These are phyloP conservation scores for Parafenestella ontariensis DNA, from an alignment of 2,329 filamentous ascomycete species.

Conservation along the genomic window DNA sequence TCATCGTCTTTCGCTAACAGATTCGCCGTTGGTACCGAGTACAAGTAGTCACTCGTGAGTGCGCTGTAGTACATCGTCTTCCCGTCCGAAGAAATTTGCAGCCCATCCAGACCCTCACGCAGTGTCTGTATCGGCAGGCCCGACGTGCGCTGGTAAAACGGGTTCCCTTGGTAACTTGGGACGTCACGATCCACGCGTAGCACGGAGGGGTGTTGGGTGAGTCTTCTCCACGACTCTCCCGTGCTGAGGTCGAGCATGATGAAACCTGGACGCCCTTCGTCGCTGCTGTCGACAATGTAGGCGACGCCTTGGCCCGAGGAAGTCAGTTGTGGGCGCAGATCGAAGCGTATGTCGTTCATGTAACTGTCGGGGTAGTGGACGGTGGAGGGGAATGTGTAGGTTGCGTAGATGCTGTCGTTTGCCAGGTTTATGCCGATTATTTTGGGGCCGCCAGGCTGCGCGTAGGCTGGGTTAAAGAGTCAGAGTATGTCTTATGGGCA, in stretches of 20 bases:
- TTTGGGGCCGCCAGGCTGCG: slow-evolving; percentile 55
- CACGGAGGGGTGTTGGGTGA: slow-evolving; percentile 49
- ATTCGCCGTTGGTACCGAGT: slow-evolving; percentile 52
- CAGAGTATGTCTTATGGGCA: neutral
- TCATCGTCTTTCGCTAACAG: slow-evolving; percentile 51
- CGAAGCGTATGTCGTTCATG: slow-evolving; percentile 61
- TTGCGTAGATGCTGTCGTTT: slow-evolving; percentile 56
- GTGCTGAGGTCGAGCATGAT: slow-evolving; percentile 59
- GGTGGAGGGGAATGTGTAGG: slow-evolving; percentile 55
- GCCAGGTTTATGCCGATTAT: slow-evolving; percentile 57
- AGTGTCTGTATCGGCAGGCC: slow-evolving; percentile 47
- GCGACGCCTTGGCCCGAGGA: slow-evolving; percentile 55
- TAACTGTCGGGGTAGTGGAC: slow-evolving; percentile 57
- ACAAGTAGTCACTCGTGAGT: slow-evolving; percentile 53
- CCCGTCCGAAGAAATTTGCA: slow-evolving; percentile 57
- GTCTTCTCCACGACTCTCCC: slow-evolving; percentile 57
- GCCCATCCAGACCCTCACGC: slow-evolving; percentile 58
- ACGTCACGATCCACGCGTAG: slow-evolving; percentile 52
- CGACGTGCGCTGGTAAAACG: slow-evolving; percentile 49
- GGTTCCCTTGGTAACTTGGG: slow-evolving; percentile 54
- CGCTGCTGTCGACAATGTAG: slow-evolving; percentile 60
- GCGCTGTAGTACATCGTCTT: slow-evolving; percentile 55
- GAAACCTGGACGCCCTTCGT: slow-evolving; percentile 56
- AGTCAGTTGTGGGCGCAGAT: slow-evolving; percentile 52
- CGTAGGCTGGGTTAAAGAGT: slow-evolving; percentile 28